Percentiles rank a stretch among this genome's conserved stretches.
These are phyloP conservation scores for Pseudogymnoascus sp. DNA, from an alignment of 2,329 filamentous ascomycete species.

Conservation along the genomic window DNA sequence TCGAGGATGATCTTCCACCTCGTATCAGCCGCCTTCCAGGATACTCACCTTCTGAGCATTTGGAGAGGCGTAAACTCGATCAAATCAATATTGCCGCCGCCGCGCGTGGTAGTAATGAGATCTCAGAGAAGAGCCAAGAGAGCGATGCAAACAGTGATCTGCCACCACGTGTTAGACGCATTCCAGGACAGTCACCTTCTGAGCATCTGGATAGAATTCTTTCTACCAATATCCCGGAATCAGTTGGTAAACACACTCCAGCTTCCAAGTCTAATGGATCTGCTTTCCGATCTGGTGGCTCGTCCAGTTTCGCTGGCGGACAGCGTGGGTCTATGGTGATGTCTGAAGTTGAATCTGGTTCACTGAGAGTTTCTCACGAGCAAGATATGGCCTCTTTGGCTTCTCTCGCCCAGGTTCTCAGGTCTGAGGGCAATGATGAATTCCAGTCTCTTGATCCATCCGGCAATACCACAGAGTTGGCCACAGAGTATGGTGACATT, in stretches of 20 bases:
- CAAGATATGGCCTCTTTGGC: slow-evolving; percentile 23
- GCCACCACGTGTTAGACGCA: neutral
- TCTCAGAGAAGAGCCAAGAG: neutral
- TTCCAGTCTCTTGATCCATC: neutral
- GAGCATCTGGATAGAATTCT: neutral
- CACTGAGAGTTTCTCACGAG: slow-evolving; percentile 17
- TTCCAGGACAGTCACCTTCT: slow-evolving; percentile 2
- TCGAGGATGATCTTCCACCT: neutral
- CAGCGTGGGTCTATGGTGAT: neutral
- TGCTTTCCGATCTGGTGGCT: neutral
- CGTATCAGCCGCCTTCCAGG: neutral
- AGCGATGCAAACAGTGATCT: neutral
- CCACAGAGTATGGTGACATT: neutral
- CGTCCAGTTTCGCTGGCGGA: neutral
- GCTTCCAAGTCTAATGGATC: neutral
- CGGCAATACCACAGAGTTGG: neutral
- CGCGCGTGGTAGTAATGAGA: neutral
- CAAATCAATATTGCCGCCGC: neutral
- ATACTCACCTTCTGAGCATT: neutral
- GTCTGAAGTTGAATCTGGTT: neutral
- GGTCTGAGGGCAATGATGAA: neutral
- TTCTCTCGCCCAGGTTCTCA: slow-evolving; percentile 18
- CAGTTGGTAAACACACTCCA: neutral
- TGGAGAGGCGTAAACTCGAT: neutral
- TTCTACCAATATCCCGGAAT: neutral